A percentile compares a stretch with the other conserved stretches of the same genome.
Evolutionary conservation across 139 green algal genomes (phyloP).

Genomic region (Asterochloris erici): DNA sequence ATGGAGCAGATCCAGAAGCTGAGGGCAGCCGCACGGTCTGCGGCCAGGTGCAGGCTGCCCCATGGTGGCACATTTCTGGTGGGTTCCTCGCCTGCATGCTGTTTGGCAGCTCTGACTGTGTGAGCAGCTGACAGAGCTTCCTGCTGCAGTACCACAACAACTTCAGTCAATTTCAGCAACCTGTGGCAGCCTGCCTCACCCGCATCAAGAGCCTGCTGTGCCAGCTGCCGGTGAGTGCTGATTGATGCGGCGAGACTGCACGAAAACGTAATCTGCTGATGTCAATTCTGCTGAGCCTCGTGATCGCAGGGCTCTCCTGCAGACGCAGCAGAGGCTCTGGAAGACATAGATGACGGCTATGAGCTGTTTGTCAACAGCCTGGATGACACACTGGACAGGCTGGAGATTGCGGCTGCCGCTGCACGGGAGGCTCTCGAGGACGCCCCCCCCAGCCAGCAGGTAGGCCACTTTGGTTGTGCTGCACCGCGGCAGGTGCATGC

Average conservation of each 20-base stretch:
- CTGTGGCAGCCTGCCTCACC: slow-evolving; percentile 2
- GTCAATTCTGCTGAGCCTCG: neutral
- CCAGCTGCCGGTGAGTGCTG: slow-evolving; percentile 1
- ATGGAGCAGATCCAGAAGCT: too few species aligned
- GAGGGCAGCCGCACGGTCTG: too few species aligned
- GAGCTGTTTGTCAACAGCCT: slow-evolving; percentile 33
- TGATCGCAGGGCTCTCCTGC: neutral
- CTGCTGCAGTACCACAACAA: slow-evolving; percentile 41
- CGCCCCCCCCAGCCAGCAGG: neutral
- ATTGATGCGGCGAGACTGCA: neutral
- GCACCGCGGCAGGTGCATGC: neutral
- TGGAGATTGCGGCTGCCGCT: slow-evolving; percentile 46
- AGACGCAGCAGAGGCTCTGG: slow-evolving; percentile 11
- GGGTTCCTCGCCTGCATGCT: too few species aligned
- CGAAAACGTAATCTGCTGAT: neutral
- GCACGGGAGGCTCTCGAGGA: slow-evolving; percentile 11
- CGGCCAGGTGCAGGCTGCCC: too few species aligned
- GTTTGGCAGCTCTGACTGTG: too few species aligned
- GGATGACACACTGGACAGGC: slow-evolving; percentile 46
- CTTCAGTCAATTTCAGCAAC: slow-evolving; percentile 29
- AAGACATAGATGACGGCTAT: slow-evolving; percentile 33
- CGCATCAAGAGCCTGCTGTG: slow-evolving; percentile 16
- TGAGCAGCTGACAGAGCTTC: neutral
- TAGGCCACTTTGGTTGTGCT: neutral
- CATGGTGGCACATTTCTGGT: too few species aligned